phyloP scores from a whole-genome alignment of 1,284 basidiomycete species.

The Fomitopsis betulina region DNA sequence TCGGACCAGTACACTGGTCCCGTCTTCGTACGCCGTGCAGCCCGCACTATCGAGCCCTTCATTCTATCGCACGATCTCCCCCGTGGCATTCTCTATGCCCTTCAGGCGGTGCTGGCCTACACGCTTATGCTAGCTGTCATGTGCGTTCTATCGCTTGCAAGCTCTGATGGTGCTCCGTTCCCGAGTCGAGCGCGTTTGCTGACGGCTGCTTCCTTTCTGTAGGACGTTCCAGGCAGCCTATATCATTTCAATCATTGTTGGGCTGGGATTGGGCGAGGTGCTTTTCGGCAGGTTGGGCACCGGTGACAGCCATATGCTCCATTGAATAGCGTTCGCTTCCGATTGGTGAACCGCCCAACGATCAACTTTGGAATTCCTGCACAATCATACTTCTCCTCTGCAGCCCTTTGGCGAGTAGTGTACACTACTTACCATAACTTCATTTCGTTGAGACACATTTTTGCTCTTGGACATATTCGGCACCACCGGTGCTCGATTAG shows the following conservation, averaged over 20 bases:
- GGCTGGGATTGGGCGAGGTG: constrained; percentile 61
- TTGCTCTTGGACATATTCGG: not conserved
- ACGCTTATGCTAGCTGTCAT: constrained; percentile 69
- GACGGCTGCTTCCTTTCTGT: constrained; percentile 1
- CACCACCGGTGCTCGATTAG: not conserved
- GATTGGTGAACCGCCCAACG: not conserved
- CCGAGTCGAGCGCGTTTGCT: constrained; percentile 6
- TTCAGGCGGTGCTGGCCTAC: constrained; percentile 56
- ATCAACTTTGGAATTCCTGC: not conserved
- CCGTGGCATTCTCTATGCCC: constrained; percentile 52
- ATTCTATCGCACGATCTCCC: constrained; percentile 54
- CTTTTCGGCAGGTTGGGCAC: constrained; percentile 53
- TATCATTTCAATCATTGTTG: constrained; percentile 59
- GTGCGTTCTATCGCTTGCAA: constrained; percentile 36
- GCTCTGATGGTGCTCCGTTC: constrained; percentile 2
- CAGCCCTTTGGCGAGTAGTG: too few relatives aligned
- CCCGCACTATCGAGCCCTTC: constrained; percentile 46
- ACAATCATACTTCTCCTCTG: not conserved
- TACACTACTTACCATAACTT: not conserved
- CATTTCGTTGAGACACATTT: not conserved
- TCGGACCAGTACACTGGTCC: constrained; percentile 4
- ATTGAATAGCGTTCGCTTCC: constrained; percentile 7
- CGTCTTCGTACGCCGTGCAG: constrained; percentile 7
- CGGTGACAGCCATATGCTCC: constrained; percentile 19
- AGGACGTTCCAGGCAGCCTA: constrained; percentile 76